Evolutionary conservation across 176 grass and related monocot genomes (phyloP), one percentile per base, ranked within the genome.

Genomic region (Oryza glaberrima): DNA sequence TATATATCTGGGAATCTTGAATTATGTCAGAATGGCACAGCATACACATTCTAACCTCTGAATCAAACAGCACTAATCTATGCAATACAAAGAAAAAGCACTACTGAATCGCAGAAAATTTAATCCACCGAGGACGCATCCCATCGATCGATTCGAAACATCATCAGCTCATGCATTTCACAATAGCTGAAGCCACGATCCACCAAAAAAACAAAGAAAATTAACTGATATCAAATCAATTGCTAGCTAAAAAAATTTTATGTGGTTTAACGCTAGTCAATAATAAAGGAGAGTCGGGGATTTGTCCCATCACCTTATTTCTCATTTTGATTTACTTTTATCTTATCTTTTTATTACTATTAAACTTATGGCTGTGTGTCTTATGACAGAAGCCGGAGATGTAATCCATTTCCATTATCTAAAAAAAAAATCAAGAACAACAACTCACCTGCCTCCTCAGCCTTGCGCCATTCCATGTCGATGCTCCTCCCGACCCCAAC

Each of bases 401-500:
- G 28, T 30, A 30, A 30, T 0, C 28, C 28, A 2, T 30, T 30
- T 30, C 28, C 1, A 30, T 30, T 30, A 30, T 30, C 1, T 30
- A 26, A 30, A 30, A 30, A 30, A 28, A 30, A 30, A 65, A 51
- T 56, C 47, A 82, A 70, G 10, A 48, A 85, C 20, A 48, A 85
- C 20, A 85, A 86, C 87, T 77, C 71, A 95, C 93, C 90, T 19
- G 90, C 90, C 67, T 88, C 90, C 85, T 95, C 79, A 2, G 85
- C 79, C 85, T 92, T 95, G 82, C 88, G 80, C 56, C 90, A 90
- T 11, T 88, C 79, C 77, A 95, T 82, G 80, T 92, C 82, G 14
- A 88, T 74, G 58, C 86, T 78, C 72, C 85, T 77, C 47, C 69
- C 73, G 49, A 44, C 4, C 16, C 44, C 56, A 60, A 70, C 79